A percentile compares a stretch with the other conserved stretches of the same genome.
Conservation (phyloP, 345 rosid species). For the Dimocarpus longan region DNA sequence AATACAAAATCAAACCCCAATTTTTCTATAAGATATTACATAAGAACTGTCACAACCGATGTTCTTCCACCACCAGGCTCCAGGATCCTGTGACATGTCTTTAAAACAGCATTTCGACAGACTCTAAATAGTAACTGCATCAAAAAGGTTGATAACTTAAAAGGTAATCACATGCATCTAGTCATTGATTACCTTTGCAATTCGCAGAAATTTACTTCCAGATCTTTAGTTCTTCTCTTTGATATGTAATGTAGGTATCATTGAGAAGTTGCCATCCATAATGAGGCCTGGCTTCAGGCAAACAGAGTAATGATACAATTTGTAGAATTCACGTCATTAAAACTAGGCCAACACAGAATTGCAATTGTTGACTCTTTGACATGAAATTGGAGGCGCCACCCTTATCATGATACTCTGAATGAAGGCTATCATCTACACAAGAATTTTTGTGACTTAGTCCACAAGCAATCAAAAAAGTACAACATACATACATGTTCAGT, state of each 20-base stretch:
- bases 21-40: too few species aligned
- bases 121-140: neutral
- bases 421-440: constrained; percentile 65
- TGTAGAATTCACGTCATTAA: neutral
- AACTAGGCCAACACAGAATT: constrained; percentile 31
- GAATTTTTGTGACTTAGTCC: neutral
- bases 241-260: neutral
- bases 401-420: constrained; percentile 78
- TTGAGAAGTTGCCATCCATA: neutral
- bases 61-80: neutral
- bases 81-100: neutral
- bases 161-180: neutral
- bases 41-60: neutral
- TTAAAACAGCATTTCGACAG: constrained; percentile 2
- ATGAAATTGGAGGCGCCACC: constrained; percentile 53
- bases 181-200: neutral
- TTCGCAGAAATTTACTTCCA: constrained; percentile 6
- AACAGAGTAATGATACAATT: neutral
- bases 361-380: constrained; percentile 22
- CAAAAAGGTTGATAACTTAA: neutral
- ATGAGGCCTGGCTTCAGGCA: neutral
- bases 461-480: neutral
- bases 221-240: neutral
- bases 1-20: neutral
- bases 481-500: neutral